Percentiles rank a stretch among this genome's conserved stretches.
phyloP scores from a whole-genome alignment of 371 early-diverging fungal genomes.

The Entomophthora muscae region DNA sequence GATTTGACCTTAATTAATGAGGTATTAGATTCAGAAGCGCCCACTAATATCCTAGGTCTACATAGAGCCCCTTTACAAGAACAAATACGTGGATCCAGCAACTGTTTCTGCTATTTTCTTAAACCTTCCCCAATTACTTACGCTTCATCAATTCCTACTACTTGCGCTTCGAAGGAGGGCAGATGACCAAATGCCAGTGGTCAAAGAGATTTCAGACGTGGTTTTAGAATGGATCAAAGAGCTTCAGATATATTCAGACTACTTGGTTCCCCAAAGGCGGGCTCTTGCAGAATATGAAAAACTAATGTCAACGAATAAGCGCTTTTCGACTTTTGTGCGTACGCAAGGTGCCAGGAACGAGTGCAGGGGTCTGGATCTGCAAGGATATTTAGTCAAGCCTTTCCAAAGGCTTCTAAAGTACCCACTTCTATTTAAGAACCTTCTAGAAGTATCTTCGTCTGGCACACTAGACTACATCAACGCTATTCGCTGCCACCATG shows the following conservation, averaged over 20 bases:
- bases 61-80: constrained; percentile 9
- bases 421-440: constrained; percentile 2
- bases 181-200: constrained; percentile 1
- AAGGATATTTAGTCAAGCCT: not conserved
- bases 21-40: constrained; percentile 43
- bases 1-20: constrained; percentile 29
- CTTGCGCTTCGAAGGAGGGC: not conserved
- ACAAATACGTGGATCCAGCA: not conserved
- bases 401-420: constrained; percentile 3
- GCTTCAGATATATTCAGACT: constrained; percentile 3
- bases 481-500: not conserved
- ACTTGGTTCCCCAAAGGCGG: not conserved
- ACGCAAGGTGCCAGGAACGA: not conserved
- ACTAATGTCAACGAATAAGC: not conserved
- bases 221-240: not conserved
- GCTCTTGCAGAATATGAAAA: not conserved
- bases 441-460: not conserved
- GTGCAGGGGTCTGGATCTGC: not conserved
- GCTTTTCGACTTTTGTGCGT: not conserved
- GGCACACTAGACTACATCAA: constrained; percentile 3
- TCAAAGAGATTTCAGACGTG: constrained; percentile 2
- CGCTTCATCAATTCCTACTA: not conserved
- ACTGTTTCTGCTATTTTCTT: not conserved
- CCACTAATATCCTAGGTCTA: constrained; percentile 17
- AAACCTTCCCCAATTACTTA: not conserved